Percentiles rank a stretch among this genome's conserved stretches.
phyloP scores from a whole-genome alignment of 306 rosid species.

The Quercus dentata region DNA sequence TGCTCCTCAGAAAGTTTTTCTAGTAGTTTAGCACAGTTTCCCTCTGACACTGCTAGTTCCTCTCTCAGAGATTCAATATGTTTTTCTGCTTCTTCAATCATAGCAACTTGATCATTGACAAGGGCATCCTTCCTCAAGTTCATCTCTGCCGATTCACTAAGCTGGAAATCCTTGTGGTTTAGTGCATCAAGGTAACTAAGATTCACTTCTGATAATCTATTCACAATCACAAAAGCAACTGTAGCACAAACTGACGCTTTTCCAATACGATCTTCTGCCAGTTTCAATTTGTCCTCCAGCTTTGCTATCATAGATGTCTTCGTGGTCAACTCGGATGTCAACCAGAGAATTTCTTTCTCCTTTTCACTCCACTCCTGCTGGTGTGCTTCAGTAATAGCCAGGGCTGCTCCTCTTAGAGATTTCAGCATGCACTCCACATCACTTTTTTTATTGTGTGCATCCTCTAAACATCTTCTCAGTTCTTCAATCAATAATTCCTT shows the following conservation, averaged over 20 bases:
- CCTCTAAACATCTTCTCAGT: conserved; percentile 74
- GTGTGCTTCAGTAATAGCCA: conserved; percentile 80
- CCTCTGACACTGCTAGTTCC: conserved; percentile 44
- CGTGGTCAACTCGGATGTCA: conserved; percentile 49
- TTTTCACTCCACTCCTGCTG: conserved; percentile 64
- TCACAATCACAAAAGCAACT: conserved; percentile 65
- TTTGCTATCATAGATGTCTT: conserved; percentile 36
- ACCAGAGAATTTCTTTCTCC: conserved; percentile 52
- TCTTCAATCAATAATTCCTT: conserved; percentile 81
- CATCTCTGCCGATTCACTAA: conserved; percentile 45
- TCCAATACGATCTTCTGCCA: conserved; percentile 48
- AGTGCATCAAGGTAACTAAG: conserved; percentile 42
- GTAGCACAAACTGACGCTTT: conserved; percentile 71
- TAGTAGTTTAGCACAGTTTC: conserved; percentile 41
- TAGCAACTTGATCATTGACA: conserved; percentile 44
- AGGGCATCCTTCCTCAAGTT: conserved; percentile 52
- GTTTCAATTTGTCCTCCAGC: conserved; percentile 46
- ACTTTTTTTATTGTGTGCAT: conserved; percentile 76
- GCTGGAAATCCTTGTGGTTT: conserved; percentile 41
- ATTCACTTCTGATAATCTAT: conserved; percentile 69
- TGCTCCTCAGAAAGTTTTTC: conserved; percentile 59
- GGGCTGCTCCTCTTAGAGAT: conserved; percentile 82
- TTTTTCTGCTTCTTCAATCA: conserved; percentile 52
- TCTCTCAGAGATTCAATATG: conserved; percentile 25
- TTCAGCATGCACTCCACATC: conserved; percentile 86